These are phyloP conservation scores for Saccharomyces eubayanus DNA, from an alignment of 805 yeast genomes.

Conservation along the genomic window DNA sequence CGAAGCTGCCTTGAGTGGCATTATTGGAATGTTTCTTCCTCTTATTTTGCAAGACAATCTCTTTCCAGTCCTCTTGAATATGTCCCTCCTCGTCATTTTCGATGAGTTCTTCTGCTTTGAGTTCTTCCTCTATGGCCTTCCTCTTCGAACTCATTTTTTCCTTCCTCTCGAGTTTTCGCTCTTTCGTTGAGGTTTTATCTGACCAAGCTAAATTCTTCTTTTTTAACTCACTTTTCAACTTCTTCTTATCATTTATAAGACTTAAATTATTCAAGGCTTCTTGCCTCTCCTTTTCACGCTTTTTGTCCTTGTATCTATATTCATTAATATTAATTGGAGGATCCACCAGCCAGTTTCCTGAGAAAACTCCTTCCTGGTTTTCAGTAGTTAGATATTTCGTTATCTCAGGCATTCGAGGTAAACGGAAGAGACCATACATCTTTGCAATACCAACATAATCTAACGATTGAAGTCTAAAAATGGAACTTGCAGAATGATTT, in stretches of 20 bases:
- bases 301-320: conserved; percentile 54
- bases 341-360: conserved; percentile 65
- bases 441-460: conserved; percentile 67
- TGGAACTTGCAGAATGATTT: conserved; percentile 81
- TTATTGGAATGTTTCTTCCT: conserved; percentile 39
- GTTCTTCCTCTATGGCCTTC: conserved; percentile 49
- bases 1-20: conserved; percentile 52
- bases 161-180: conserved; percentile 51
- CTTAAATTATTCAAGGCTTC: conserved; percentile 45
- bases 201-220: conserved; percentile 74
- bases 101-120: conserved; percentile 38
- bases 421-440: conserved; percentile 69
- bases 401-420: conserved; percentile 93
- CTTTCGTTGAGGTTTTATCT: conserved; percentile 54
- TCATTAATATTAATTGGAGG: conserved; percentile 56
- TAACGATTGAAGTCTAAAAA: conserved; percentile 63
- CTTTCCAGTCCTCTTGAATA: conserved; percentile 78
- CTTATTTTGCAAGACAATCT: conserved; percentile 57
- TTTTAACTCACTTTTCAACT: conserved; percentile 37
- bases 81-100: conserved; percentile 37
- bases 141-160: conserved; percentile 50
- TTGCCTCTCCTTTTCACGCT: conserved; percentile 54
- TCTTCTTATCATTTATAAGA: conserved; percentile 30
- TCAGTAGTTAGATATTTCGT: conserved; percentile 48
- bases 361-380: conserved; percentile 8